Base-by-base conservation (phyloP, 1,139 yeast genomes). In the Blastobotrys proliferans region DNA sequence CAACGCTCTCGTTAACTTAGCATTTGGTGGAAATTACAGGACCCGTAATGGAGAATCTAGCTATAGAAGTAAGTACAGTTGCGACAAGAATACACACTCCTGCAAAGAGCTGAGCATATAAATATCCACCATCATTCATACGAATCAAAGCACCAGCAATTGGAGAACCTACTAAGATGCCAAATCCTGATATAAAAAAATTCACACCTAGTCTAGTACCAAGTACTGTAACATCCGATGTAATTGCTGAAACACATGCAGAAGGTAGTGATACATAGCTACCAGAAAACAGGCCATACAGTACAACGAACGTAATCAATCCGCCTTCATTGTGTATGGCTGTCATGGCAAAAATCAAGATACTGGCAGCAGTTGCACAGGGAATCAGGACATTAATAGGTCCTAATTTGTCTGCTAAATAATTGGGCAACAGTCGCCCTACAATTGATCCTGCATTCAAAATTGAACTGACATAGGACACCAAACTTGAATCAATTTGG, bases 141-240 rank as follows among this genome's bases (percentile, higher is more conserved):
- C 40, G 45, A 19, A 58, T 43, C 30, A 76, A 64, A 3, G 75
- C 77, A 33, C 82, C 81, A 2, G 76, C 74, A 21, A 76, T 62
- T 18, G 82, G 82, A 43, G 76, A 64, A 1, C 77, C 73, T 1
- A 72, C 64, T 30, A 82, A 63, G 10, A 78, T 68, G 26, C 79
- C 78, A 51, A 81, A 70, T 2, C 62, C 58, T 3, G 81, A 70
- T 41, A 80, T 73, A 26, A 77, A 66, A 52, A 79, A 77, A 51
- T 76, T 74, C 64, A 80, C 71, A 0, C 87, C 83, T 56, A 79
- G 76, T 21, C 84, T 72, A 45, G 76, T 57, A 1, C 67, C 66
- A 1, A 61, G 48, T 10, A 51, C 40, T n/a, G 55, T 44, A 36
- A 63, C 46, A 45, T 71, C 73, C 19, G 75, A 73, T 4, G 82